Evolutionary conservation across 495 filamentous ascomycete species (phyloP), one percentile per base, ranked within the genome.

Genomic region (Lasiosphaeria ovina): DNA sequence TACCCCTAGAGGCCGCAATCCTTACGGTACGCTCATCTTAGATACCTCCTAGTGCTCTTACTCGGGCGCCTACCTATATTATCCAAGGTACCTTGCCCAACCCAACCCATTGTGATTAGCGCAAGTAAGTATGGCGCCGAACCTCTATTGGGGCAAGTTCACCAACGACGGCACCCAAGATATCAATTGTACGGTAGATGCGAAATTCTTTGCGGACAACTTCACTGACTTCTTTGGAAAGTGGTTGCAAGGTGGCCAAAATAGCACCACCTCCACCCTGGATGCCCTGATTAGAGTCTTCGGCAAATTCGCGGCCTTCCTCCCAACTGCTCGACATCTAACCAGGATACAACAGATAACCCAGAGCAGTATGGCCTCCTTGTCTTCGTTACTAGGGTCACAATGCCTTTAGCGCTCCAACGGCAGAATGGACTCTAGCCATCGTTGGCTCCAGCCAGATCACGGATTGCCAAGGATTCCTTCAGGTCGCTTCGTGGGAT

Each of bases 121-220:
- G n/a, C n/a, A n/a, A n/a, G n/a, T n/a, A n/a, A n/a, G n/a, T n/a
- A 58, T 58, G 55, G 42, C 55, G 6, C 36, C 36, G 3, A 38
- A 58, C 9, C 55, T 58, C 44, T 50, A 49, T 31, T 58, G 55
- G 55, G 42, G 55, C 42, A 44, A 58, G 55, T 58, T 58, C 24
- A 58, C 44, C 35, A 42, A 44, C 31, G 55, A 58, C 33, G 36
- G 44, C 24, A 16, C 24, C 4, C 31, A 35, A 3, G 55, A 58
- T 34, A 32, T 49, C 10, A 44, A 58, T 34, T 34, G 35, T 40
- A 11, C n/a, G 6, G 55, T 44, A 35, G 55, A 58, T 36, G 55
- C 42, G 12, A 7, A 4, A 3, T 58, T 58, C 42, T 32, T 58
- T 3, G 12, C 45, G 9, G 44, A 42, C 42, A 58, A 58, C 55